Evolutionary conservation across 257 asterid genomes (phyloP).

Genomic region (Gardenia jasminoides): DNA sequence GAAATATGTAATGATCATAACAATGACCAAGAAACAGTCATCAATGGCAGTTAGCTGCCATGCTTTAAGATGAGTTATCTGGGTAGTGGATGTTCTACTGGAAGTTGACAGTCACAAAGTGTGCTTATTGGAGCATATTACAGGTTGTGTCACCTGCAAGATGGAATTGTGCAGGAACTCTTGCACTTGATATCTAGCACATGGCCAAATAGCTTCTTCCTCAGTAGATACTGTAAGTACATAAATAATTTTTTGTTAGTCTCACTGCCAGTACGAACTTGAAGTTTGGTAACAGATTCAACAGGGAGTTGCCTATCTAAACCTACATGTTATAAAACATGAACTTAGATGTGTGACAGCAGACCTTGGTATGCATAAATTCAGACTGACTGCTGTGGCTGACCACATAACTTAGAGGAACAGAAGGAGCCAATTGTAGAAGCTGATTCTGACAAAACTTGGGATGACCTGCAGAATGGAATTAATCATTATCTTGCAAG

Average conservation of each 20-base stretch:
- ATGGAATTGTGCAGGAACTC: background rate
- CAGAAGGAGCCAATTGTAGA: background rate
- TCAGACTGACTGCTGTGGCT: background rate
- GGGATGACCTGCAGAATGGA: conserved; percentile 7
- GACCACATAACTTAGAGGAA: background rate
- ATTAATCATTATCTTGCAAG: conserved; percentile 7
- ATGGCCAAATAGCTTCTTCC: background rate
- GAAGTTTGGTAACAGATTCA: background rate
- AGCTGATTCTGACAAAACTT: background rate
- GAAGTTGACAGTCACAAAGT: background rate
- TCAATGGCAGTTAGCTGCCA: background rate
- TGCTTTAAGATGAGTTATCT: background rate
- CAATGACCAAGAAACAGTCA: background rate
- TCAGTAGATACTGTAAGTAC: background rate
- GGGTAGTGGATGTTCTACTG: background rate
- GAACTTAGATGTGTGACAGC: background rate
- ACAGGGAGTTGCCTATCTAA: background rate
- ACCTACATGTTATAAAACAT: background rate
- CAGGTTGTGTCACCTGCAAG: background rate
- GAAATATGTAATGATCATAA: background rate
- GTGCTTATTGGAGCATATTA: background rate
- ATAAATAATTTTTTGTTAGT: background rate
- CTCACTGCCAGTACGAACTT: background rate
- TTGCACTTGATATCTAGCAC: background rate
- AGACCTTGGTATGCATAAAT: conserved; percentile 4